phyloP scores from a whole-genome alignment of 306 rosid species.

The Inga laurina region DNA sequence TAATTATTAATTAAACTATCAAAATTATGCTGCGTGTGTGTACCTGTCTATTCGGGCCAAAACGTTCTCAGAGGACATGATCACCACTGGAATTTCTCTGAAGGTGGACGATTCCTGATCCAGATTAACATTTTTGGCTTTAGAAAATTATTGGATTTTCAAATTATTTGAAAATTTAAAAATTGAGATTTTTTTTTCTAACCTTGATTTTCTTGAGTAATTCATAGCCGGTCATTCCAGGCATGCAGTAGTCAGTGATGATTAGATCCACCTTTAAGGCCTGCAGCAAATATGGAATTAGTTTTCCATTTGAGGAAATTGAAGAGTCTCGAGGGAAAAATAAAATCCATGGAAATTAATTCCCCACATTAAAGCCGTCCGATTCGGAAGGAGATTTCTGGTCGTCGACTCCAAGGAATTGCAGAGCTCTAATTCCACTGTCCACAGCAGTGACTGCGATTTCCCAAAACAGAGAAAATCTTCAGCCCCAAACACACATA shows the following conservation, averaged over 20 bases:
- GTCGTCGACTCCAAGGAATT: too few species aligned
- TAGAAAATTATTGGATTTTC: neutral
- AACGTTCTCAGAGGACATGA: slow-evolving; percentile 95
- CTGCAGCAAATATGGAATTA: slow-evolving; percentile 29
- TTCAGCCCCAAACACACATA: neutral
- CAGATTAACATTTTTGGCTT: neutral
- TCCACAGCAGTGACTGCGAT: slow-evolving; percentile 87
- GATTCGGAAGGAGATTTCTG: too few species aligned
- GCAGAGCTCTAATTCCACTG: slow-evolving; percentile 88
- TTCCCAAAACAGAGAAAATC: neutral
- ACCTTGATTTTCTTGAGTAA: slow-evolving; percentile 93
- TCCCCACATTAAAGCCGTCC: too few species aligned
- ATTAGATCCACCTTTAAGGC: slow-evolving; percentile 90
- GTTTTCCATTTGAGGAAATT: neutral
- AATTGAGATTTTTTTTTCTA: neutral
- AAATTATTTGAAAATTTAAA: neutral
- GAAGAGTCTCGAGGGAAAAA: too few species aligned
- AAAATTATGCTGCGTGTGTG: neutral
- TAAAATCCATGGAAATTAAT: too few species aligned
- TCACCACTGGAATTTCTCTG: slow-evolving; percentile 84
- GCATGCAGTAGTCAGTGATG: slow-evolving; percentile 97
- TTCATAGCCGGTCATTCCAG: slow-evolving; percentile 97
- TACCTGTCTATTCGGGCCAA: slow-evolving; percentile 92
- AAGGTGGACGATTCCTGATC: slow-evolving; percentile 76
- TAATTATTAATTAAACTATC: neutral